phyloP scores from a whole-genome alignment of 129 eudicot genomes.

The sunflower (Helianthus annuus) region HanXRQr2.0-SUNRISE NC_035444.2:31755725-31756224 shows the following conservation, averaged over 20 bases:
- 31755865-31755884: constrained; percentile 73
- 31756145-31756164: constrained; percentile 87
- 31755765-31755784: constrained; percentile 91
- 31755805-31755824: constrained; percentile 89
- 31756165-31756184: constrained; percentile 61
- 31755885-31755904: constrained; percentile 84
- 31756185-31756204: constrained; percentile 90
- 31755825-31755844: constrained; percentile 88
- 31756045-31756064: constrained; percentile 87
- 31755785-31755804: constrained; percentile 91
- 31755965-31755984: constrained; percentile 91
- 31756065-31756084: constrained; percentile 80
- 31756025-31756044: constrained; percentile 89
- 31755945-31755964: constrained; percentile 80
- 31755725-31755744: constrained; percentile 61
- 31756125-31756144: constrained; percentile 94
- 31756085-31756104: constrained; percentile 86
- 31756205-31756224: constrained; percentile 74
- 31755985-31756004: constrained; percentile 89
- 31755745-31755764: constrained; percentile 82
- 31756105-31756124: constrained; percentile 90
- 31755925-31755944: constrained; percentile 72
- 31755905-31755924: constrained; percentile 47
- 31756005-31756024: constrained; percentile 82
- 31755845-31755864: constrained; percentile 99